These are phyloP conservation scores for Kalanchoe fedtschenkoi DNA, from an alignment of 164 flowering plant species.

Conservation along the genomic window DNA sequence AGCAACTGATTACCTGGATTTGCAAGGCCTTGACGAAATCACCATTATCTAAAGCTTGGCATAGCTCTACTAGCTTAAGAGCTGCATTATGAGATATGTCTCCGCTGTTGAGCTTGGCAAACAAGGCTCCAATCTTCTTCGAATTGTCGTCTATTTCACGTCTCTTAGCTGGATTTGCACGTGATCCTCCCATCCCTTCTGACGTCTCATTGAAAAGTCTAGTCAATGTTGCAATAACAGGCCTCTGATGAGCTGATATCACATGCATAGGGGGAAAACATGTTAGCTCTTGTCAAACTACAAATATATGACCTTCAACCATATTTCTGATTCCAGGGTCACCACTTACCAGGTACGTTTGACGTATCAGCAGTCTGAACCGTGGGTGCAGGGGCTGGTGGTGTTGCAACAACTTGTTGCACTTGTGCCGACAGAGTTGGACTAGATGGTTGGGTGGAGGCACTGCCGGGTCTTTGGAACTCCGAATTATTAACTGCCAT, in stretches of 20 bases:
- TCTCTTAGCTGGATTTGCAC: slow-evolving; percentile 77
- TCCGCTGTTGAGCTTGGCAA: slow-evolving; percentile 78
- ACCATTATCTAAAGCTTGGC: slow-evolving; percentile 73
- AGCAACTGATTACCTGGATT: slow-evolving; percentile 49
- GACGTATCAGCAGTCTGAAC: slow-evolving; percentile 91
- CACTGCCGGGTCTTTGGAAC: slow-evolving; percentile 42
- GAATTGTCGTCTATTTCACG: slow-evolving; percentile 97
- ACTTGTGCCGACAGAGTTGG: slow-evolving; percentile 26
- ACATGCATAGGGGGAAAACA: background rate
- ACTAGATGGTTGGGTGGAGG: slow-evolving; percentile 54
- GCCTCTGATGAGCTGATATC: slow-evolving; percentile 61
- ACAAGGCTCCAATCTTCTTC: slow-evolving; percentile 76
- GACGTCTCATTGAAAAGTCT: slow-evolving; percentile 86
- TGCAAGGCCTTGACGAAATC: slow-evolving; percentile 71
- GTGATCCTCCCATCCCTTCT: slow-evolving; percentile 75
- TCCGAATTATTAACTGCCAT: slow-evolving; percentile 50
- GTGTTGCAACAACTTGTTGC: slow-evolving; percentile 16
- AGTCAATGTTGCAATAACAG: slow-evolving; percentile 68
- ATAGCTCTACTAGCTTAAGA: slow-evolving; percentile 75
- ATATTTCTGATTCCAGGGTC: background rate
- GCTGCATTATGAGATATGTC: slow-evolving; percentile 87
- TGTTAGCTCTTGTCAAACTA: background rate
- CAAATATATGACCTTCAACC: background rate
- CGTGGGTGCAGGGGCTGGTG: slow-evolving; percentile 78
- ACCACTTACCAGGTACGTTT: slow-evolving; percentile 68